Base-by-base conservation (phyloP, 768 basidiomycete genomes). In the Amanita subjunquillea region DNA sequence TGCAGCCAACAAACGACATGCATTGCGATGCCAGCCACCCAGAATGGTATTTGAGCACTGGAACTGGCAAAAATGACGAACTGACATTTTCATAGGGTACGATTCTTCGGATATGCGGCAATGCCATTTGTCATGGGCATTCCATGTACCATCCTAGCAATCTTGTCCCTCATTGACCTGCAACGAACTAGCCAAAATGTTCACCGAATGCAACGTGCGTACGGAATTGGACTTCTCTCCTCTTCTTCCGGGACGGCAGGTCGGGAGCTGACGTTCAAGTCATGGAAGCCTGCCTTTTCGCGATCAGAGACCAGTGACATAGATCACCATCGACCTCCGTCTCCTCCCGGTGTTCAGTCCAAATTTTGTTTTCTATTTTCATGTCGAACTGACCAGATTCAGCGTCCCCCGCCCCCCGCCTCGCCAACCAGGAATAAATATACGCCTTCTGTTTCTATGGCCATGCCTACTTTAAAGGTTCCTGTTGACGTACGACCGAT, bases 61-160 rank as follows among this genome's bases (percentile, higher is more conserved):
- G 2, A 58, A 43, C 27, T 38, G 44, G 25, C 32, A 6, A 25
- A 41, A 54, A 3, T 45, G 23, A 32, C 17, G 48, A 29, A 45
- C 41, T 44, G 7, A 48, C 39, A 29, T 32, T 2, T 43, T 45
- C 51, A 43, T 22, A 85, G 84, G 84, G 71, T 78, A 29, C 78
- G 83, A 42, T 73, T 85, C 51, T 57, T 82, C n/a, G 76, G 78
- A 37, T 85, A 83, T 57, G 76, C 82, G 10, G 84, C 82, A 6
- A 60, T 73, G 6, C 74, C 82, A 0, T 69, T 82, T 53, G 50
- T 78, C 40, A 62, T 79, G 8, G 65, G 72, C 3, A 61, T 82
- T 13, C 83, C 83, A 2, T 76, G 75, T 44, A 62, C 81, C 38
- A 65, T 72, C 55, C 62, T 82, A 10, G 79, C 80, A 3, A 62